Evolutionary conservation across 257 asterid species (phyloP).

Genomic region (Ilex aquifolium): DNA sequence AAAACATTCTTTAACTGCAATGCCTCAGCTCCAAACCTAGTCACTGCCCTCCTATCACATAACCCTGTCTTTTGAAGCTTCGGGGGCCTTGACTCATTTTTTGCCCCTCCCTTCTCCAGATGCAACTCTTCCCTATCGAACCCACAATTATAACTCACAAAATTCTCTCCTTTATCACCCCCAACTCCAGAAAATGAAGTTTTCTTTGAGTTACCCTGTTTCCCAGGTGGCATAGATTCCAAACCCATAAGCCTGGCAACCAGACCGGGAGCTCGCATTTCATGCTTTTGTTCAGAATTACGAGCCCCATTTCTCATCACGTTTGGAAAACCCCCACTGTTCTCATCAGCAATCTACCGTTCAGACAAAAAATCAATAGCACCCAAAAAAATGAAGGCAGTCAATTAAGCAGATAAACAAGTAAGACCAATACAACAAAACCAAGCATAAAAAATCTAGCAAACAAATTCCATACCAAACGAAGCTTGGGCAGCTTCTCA

Average conservation of each 20-base stretch:
- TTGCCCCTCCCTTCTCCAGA: conserved; percentile 39
- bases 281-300: conserved; percentile 33
- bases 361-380: conserved; percentile 9
- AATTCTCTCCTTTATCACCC: conserved; percentile 18
- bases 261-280: conserved; percentile 64
- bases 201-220: conserved; percentile 42
- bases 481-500: conserved; percentile 78
- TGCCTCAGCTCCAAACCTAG: conserved; percentile 54
- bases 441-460: conserved; percentile 2
- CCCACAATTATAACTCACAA: conserved; percentile 11
- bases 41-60: conserved; percentile 41
- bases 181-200: conserved; percentile 20
- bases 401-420: background rate
- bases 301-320: conserved; percentile 29
- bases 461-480: conserved; percentile 49
- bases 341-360: conserved; percentile 87
- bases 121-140: conserved; percentile 24
- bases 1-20: conserved; percentile 58
- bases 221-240: conserved; percentile 72
- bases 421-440: background rate
- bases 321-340: conserved; percentile 80
- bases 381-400: background rate
- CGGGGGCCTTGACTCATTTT: conserved; percentile 69
- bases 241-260: conserved; percentile 97
- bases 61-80: conserved; percentile 76